Percentiles rank a stretch among this genome's conserved stretches.
Conservation (phyloP, 306 rosid species). For the Mucuna pruriens region DNA sequence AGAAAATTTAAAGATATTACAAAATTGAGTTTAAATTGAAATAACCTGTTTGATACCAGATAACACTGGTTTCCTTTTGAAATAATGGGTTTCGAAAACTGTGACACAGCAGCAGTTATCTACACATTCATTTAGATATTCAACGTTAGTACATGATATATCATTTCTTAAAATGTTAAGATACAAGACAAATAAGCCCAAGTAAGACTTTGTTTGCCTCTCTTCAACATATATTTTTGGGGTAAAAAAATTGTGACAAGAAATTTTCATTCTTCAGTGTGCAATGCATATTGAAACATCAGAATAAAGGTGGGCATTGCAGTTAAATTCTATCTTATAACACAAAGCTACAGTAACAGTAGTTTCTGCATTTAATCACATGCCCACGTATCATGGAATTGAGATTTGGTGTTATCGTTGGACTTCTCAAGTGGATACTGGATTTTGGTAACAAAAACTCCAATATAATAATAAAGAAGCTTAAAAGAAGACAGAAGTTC, state of each 20-base stretch:
- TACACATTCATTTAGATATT: slow-evolving; percentile 44
- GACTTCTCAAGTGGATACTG: neutral
- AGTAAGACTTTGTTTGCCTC: slow-evolving; percentile 21
- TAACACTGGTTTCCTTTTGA: slow-evolving; percentile 93
- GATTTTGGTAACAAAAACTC: neutral
- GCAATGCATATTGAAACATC: neutral
- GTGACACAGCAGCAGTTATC: slow-evolving; percentile 77
- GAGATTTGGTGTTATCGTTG: slow-evolving; percentile 7
- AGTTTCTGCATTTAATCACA: neutral
- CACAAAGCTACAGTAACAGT: neutral
- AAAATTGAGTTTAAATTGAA: slow-evolving; percentile 29
- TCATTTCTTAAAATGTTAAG: slow-evolving; percentile 10
- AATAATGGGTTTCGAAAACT: slow-evolving; percentile 63
- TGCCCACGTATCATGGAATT: slow-evolving; percentile 5
- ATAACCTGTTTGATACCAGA: slow-evolving; percentile 78
- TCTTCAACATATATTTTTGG: neutral
- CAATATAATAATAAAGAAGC: neutral
- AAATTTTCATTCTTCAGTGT: neutral
- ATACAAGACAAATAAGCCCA: slow-evolving; percentile 6
- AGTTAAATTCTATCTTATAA: neutral
- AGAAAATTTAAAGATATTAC: slow-evolving; percentile 28
- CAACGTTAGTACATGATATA: slow-evolving; percentile 31
- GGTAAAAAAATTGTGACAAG: neutral
- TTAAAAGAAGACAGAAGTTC: neutral
- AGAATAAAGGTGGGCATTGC: neutral